A percentile compares a stretch with the other conserved stretches of the same genome.
These are phyloP conservation scores for Venustampulla echinocandica DNA, from an alignment of 495 filamentous ascomycete species.

Conservation along the genomic window DNA sequence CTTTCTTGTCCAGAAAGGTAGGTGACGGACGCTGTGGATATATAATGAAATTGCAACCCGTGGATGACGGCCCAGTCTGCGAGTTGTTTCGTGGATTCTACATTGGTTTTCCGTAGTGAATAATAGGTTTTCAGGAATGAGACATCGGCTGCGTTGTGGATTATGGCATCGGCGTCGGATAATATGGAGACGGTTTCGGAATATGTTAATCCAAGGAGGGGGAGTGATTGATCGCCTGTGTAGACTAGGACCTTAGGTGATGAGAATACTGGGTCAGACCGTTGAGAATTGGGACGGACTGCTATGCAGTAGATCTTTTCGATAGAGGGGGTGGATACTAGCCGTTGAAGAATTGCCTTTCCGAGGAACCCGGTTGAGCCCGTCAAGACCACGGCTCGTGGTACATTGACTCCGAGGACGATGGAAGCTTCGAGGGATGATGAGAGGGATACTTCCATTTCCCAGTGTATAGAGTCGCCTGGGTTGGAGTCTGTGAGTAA, in stretches of 20 bases:
- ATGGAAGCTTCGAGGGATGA: too few relatives aligned
- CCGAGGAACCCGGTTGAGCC: slow-evolving; percentile 28
- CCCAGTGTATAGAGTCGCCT: neutral
- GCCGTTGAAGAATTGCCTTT: slow-evolving; percentile 1
- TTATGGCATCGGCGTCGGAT: slow-evolving; percentile 30
- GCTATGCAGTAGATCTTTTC: neutral
- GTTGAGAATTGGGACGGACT: neutral
- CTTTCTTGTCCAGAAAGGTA: too few relatives aligned
- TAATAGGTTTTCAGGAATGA: slow-evolving; percentile 42
- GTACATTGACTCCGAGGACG: too few relatives aligned
- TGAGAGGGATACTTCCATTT: too few relatives aligned
- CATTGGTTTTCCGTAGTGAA: slow-evolving; percentile 33
- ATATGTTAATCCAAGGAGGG: neutral
- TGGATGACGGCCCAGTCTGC: too few relatives aligned
- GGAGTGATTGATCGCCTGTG: neutral
- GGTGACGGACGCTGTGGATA: too few relatives aligned
- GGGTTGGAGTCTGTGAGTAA: neutral
- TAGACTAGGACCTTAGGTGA: slow-evolving; percentile 1
- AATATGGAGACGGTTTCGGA: slow-evolving; percentile 20
- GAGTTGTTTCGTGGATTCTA: slow-evolving; percentile 30
- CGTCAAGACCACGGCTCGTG: slow-evolving; percentile 23
- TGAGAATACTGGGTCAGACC: neutral
- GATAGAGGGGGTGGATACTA: neutral
- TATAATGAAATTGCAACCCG: too few relatives aligned
- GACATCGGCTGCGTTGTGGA: slow-evolving; percentile 46